Evolutionary conservation across 106 monocot species (phyloP).

Genomic region (Hemerocallis citrina): DNA sequence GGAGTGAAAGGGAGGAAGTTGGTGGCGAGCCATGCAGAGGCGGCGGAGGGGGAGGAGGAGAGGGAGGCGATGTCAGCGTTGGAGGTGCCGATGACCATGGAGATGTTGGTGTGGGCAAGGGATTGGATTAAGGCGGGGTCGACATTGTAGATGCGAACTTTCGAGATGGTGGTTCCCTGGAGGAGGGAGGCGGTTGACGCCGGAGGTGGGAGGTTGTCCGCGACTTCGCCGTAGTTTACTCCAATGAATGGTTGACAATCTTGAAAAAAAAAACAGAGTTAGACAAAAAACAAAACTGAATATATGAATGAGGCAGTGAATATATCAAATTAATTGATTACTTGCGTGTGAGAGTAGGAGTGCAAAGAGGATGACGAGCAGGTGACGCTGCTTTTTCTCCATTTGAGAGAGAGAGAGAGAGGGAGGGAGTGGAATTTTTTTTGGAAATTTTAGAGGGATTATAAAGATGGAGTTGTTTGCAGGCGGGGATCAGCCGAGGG

Average conservation of each 20-base stretch:
- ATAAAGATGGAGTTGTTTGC: too few relatives aligned
- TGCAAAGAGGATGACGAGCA: conserved; percentile 7
- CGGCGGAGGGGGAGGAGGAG: conserved; percentile 39
- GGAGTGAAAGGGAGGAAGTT: conserved; percentile 46
- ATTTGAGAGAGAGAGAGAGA: neutral
- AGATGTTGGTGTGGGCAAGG: conserved; percentile 41
- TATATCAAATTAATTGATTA: neutral
- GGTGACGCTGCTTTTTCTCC: conserved; percentile 8
- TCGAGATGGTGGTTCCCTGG: conserved; percentile 43
- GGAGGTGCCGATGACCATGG: conserved; percentile 45
- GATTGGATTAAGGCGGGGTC: conserved; percentile 39
- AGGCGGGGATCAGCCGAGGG: too few relatives aligned
- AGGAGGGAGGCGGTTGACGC: conserved; percentile 35
- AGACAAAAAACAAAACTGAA: neutral
- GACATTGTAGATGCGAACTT: conserved; percentile 49
- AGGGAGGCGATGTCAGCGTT: conserved; percentile 56
- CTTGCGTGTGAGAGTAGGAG: conserved; percentile 13
- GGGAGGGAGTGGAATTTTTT: neutral
- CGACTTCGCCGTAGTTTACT: conserved; percentile 67
- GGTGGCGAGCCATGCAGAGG: conserved; percentile 32
- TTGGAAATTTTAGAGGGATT: too few relatives aligned
- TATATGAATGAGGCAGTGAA: neutral
- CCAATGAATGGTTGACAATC: conserved; percentile 52
- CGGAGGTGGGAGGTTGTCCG: conserved; percentile 69
- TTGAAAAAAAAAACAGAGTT: neutral